phyloP scores from a whole-genome alignment of 164 flowering plant genomes.

The Litsea cubeba region DNA sequence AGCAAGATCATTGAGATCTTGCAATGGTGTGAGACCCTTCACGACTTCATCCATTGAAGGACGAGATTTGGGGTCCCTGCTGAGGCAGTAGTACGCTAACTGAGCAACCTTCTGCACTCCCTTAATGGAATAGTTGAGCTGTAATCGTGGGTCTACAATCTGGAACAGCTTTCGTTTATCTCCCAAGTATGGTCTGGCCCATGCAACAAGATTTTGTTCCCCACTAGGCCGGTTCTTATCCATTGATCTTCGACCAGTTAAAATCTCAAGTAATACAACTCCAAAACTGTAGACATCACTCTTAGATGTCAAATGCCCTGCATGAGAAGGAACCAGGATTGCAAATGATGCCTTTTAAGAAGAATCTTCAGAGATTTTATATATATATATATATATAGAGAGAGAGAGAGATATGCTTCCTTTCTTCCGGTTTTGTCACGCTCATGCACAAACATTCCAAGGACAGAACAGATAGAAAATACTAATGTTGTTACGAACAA shows the following conservation, averaged over 20 bases:
- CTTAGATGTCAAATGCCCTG: constrained; percentile 94
- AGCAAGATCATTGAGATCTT: constrained; percentile 78
- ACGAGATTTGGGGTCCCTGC: constrained; percentile 73
- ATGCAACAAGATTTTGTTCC: constrained; percentile 83
- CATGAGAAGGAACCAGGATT: background rate
- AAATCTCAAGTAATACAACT: constrained; percentile 84
- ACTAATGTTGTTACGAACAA: too few species aligned
- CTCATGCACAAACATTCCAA: too few species aligned
- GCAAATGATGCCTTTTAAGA: background rate
- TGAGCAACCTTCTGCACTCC: constrained; percentile 82
- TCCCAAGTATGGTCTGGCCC: constrained; percentile 74
- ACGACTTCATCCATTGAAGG: constrained; percentile 90
- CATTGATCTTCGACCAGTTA: constrained; percentile 93
- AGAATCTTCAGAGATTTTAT: too few species aligned
- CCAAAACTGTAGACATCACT: constrained; percentile 95
- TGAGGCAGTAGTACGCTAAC: constrained; percentile 71
- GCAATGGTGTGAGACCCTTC: constrained; percentile 62
- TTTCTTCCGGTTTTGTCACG: too few species aligned
- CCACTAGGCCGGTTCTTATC: constrained; percentile 88
- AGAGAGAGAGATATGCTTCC: too few species aligned
- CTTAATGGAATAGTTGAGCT: constrained; percentile 75
- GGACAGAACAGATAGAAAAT: too few species aligned
- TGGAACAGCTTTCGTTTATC: constrained; percentile 74
- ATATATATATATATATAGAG: too few species aligned
- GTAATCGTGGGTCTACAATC: constrained; percentile 80